Base-by-base conservation (phyloP, 768 basidiomycete genomes). In the Mycena chlorophos region DNA sequence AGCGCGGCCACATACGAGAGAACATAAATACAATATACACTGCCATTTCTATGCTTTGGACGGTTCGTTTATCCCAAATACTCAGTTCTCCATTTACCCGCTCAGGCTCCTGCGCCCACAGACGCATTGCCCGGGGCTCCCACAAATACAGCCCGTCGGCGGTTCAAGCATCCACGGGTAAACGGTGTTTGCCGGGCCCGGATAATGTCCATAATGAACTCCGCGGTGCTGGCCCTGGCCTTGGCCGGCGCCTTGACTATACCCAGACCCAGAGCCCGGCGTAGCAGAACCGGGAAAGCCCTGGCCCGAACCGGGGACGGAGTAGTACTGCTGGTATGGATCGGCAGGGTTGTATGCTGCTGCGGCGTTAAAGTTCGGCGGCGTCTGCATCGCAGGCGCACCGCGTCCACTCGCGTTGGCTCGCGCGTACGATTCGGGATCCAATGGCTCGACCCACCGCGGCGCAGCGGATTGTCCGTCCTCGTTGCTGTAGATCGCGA, bases 161-260 rank as follows among this genome's bases (percentile, higher is more conserved):
- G 54, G 49, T 4, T 37, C 30, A 19, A 38, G 40, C 6, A 40
- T 50, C 58, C 55, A 60, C 12, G 58, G 55, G 20, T 60, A 60
- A 1, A 60, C 31, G 17, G 58, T 56, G 3, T 49, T 49, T 4
- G 58, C 54, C 14, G 54, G 54, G 20, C 58, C 58, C 3, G 58
- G 58, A 23, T 56, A 56, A 0, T 50, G 45, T 29, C 58, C 58
- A 20, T 60, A 60, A 37, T 60, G 58, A 25, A 60, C 19, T 38
- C 29, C 5, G 46, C 6, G n/a, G 23, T 12, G 4, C 5, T 22
- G 8, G 5, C n/a, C 8, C 12, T 12, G 12, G 23, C 6, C 45
- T 22, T 20, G 20, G 23, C 6, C 26, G 5, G 45, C 45, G 31
- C 31, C 10, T 34, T 46, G 45, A 12, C 13, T 28, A 26, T 46